These are phyloP conservation scores for Lablab purpureus DNA, from an alignment of 306 rosid genomes.

Conservation along the genomic window DNA sequence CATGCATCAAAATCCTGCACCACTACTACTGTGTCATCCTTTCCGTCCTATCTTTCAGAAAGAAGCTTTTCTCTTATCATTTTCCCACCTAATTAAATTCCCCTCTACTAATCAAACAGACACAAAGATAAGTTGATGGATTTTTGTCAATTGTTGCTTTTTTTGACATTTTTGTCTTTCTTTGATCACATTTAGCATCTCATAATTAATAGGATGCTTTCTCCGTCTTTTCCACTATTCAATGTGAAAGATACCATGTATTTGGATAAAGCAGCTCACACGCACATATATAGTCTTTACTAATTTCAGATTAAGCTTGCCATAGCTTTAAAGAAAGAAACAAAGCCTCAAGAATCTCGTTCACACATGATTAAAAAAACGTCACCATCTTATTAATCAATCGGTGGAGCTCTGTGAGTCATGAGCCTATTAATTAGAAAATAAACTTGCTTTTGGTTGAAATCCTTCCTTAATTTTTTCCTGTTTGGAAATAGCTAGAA, in stretches of 20 bases:
- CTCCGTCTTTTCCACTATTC: conserved; percentile 29
- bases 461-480: not conserved
- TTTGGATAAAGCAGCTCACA: conserved; percentile 6
- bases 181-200: conserved; percentile 40
- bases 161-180: conserved; percentile 43
- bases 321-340: conserved; percentile 13
- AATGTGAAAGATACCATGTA: conserved; percentile 28
- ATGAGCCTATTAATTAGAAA: not conserved
- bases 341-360: conserved; percentile 4
- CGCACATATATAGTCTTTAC: conserved; percentile 2
- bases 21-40: conserved; percentile 30
- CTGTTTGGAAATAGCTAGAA: not conserved
- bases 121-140: conserved; percentile 22
- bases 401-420: conserved; percentile 28
- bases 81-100: conserved; percentile 40
- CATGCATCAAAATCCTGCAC: conserved; percentile 6
- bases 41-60: conserved; percentile 40
- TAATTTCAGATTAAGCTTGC: not conserved
- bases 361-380: not conserved
- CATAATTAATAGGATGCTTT: conserved; percentile 3
- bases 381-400: conserved; percentile 29
- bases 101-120: conserved; percentile 33
- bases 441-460: conserved; percentile 2
- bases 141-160: conserved; percentile 30
- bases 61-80: conserved; percentile 35